These are phyloP conservation scores for Alternaria solani DNA, from an alignment of 2,329 filamentous ascomycete genomes.

Conservation along the genomic window DNA sequence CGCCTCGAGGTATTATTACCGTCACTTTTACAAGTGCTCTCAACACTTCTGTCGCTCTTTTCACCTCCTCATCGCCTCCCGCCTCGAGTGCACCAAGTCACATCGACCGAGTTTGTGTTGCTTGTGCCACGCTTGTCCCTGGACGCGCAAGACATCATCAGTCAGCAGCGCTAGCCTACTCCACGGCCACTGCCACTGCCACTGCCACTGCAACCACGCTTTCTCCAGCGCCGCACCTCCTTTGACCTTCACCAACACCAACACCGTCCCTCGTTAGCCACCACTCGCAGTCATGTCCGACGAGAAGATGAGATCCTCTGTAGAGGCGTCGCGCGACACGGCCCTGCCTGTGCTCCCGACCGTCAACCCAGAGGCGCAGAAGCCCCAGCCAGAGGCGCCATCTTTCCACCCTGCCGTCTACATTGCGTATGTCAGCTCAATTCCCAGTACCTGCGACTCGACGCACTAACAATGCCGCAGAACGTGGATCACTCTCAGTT, in stretches of 20 bases:
- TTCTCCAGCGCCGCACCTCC: conserved; percentile 29
- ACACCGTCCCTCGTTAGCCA: conserved; percentile 31
- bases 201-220: conserved; percentile 17
- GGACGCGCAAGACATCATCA: conserved; percentile 18
- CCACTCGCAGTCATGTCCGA: conserved; percentile 63
- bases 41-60: conserved; percentile 36
- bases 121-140: conserved; percentile 33
- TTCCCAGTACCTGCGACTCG: conserved; percentile 45
- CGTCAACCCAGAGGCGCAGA: conserved; percentile 78
- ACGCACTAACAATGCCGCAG: conserved; percentile 58
- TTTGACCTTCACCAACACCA: conserved; percentile 24
- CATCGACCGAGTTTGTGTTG: conserved; percentile 22
- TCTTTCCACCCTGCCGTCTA: conserved; percentile 84
- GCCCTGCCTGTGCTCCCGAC: conserved; percentile 75
- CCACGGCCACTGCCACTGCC: conserved; percentile 2
- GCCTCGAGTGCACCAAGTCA: conserved; percentile 31
- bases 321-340: conserved; percentile 73
- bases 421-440: conserved; percentile 67
- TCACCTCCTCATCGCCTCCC: conserved; percentile 27
- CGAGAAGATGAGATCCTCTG: conserved; percentile 83
- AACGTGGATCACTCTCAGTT: conserved; percentile 90
- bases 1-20: conserved; percentile 31
- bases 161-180: conserved; percentile 33
- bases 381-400: conserved; percentile 66
- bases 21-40: conserved; percentile 29